Evolutionary conservation across 2,329 filamentous ascomycete genomes (phyloP).

Genomic region (Byssochlamys sp.): DNA sequence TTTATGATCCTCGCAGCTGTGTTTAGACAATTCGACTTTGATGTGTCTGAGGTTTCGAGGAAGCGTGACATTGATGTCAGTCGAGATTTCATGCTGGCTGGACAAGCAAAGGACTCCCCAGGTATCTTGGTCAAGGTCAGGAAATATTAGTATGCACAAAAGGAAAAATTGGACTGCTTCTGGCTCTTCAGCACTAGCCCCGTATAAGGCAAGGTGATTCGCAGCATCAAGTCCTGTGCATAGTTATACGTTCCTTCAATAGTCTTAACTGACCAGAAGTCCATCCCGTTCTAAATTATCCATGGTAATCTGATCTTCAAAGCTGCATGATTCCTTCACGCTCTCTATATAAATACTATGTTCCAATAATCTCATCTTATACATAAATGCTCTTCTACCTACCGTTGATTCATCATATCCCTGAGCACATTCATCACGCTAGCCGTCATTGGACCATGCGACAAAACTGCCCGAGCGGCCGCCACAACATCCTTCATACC

Average conservation of each 20-base stretch:
- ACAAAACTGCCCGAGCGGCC: conserved; percentile 21
- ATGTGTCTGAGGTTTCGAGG: conserved; percentile 2
- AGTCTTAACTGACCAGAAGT: not conserved
- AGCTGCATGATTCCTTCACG: not conserved
- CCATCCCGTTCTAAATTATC: not conserved
- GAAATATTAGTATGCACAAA: not conserved
- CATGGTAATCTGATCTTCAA: not conserved
- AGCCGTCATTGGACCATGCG: conserved; percentile 19
- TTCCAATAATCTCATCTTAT: too few relatives aligned
- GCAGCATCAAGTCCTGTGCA: too few relatives aligned
- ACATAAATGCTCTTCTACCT: conserved; percentile 3
- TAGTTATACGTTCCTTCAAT: too few relatives aligned
- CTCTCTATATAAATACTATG: too few relatives aligned
- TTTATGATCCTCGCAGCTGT: conserved; percentile 2
- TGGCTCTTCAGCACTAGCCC: too few relatives aligned
- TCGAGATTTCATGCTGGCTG: not conserved
- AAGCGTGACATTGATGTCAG: conserved; percentile 4
- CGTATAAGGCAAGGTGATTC: too few relatives aligned
- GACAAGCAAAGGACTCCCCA: not conserved
- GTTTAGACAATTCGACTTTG: conserved; percentile 6
- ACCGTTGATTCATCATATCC: conserved; percentile 20
- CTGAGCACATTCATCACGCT: conserved; percentile 21
- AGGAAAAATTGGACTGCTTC: too few relatives aligned
- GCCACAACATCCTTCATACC: conserved; percentile 31
- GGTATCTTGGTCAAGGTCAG: not conserved